Evolutionary conservation across 1,139 yeast genomes (phyloP).

Genomic region (Candida sp.): DNA sequence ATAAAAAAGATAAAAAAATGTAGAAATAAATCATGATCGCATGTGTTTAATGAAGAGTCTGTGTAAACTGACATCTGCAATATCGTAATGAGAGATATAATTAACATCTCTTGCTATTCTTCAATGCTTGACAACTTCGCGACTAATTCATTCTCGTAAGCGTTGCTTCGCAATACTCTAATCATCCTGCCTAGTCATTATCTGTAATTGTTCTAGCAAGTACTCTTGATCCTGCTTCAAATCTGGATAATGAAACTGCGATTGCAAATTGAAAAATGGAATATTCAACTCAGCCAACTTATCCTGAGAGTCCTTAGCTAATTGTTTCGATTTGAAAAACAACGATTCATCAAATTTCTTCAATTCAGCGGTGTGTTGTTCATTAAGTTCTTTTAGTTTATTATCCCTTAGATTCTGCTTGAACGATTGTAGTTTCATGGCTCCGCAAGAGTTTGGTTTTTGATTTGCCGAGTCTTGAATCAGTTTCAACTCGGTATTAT

Average conservation of each 20-base stretch:
- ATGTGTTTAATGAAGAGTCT: too few species aligned
- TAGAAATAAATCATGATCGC: too few species aligned
- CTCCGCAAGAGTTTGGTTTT: slow-evolving; percentile 3
- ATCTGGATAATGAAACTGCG: slow-evolving; percentile 20
- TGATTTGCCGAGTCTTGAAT: not conserved
- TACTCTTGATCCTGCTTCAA: slow-evolving; percentile 20
- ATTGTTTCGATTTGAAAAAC: slow-evolving; percentile 12
- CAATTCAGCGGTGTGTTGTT: slow-evolving; percentile 10
- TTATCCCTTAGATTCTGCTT: slow-evolving; percentile 4
- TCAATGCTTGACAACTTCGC: not conserved
- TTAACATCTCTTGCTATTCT: too few species aligned
- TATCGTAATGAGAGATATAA: too few species aligned
- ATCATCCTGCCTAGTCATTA: too few species aligned
- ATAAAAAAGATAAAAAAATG: too few species aligned
- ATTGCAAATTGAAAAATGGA: slow-evolving; percentile 22
- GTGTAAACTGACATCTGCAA: too few species aligned
- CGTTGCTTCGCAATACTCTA: too few species aligned
- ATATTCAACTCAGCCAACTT: slow-evolving; percentile 15
- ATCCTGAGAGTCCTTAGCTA: slow-evolving; percentile 14
- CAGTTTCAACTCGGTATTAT: slow-evolving; percentile 6
- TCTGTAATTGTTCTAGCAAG: slow-evolving; percentile 12
- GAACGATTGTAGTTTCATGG: slow-evolving; percentile 1
- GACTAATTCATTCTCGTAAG: not conserved
- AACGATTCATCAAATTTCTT: slow-evolving; percentile 15
- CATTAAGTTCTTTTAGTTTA: slow-evolving; percentile 7